Conservation (phyloP, 2,329 filamentous ascomycete genomes). For the Tolypocladium tundrense region DNA sequence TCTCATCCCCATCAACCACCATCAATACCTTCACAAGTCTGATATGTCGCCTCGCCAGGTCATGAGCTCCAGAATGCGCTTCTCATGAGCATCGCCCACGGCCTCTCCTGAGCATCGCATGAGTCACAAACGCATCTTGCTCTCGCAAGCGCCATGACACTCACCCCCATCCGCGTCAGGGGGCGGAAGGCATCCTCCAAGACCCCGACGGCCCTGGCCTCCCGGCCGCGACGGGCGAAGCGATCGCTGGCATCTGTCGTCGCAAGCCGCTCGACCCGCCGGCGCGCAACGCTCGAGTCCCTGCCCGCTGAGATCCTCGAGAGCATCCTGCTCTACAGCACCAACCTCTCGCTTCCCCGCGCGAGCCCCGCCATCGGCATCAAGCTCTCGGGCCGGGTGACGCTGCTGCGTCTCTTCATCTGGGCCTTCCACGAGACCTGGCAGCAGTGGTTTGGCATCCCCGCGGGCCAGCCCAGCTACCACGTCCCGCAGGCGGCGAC, state of each 20-base stretch:
- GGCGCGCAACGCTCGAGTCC: conserved; percentile 16
- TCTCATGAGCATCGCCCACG: not conserved
- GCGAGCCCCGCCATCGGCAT: conserved; percentile 33
- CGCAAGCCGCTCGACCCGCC: conserved; percentile 13
- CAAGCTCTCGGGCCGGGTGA: conserved; percentile 31
- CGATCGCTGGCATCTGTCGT: conserved; percentile 19
- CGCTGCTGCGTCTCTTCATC: conserved; percentile 25
- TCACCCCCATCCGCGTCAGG: conserved; percentile 38
- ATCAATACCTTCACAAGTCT: not conserved
- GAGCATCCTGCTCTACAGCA: conserved; percentile 38
- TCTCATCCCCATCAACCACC: not conserved
- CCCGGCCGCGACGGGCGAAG: conserved; percentile 13
- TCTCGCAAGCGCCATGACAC: conserved; percentile 23
- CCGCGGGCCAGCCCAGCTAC: conserved; percentile 5
- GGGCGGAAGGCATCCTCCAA: conserved; percentile 23
- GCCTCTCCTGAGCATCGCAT: not conserved
- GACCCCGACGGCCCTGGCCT: conserved; percentile 4
- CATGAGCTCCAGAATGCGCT: not conserved
- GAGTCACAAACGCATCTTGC: not conserved
- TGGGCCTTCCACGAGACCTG: conserved; percentile 26
- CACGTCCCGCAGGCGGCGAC: conserved; percentile 5
- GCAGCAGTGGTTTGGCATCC: conserved; percentile 25
- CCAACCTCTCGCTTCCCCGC: conserved; percentile 36
- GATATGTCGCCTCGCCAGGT: not conserved
- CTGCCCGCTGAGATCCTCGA: conserved; percentile 45